These are phyloP conservation scores for Colletotrichum musicola DNA, from an alignment of 2,329 filamentous ascomycete genomes.

Conservation along the genomic window DNA sequence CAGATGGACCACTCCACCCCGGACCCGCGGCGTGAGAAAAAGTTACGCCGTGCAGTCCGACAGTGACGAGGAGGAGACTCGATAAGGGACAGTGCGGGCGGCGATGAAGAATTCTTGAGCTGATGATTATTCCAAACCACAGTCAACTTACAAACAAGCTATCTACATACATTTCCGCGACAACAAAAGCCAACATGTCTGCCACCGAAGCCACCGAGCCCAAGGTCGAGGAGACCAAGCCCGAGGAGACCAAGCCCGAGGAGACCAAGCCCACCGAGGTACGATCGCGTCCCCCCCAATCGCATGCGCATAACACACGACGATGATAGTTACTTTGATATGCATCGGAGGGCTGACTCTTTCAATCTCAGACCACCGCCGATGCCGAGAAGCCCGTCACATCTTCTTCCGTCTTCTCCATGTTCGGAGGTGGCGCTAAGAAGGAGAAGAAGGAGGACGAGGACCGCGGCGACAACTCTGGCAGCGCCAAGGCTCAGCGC, in stretches of 20 bases:
- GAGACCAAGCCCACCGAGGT: slow-evolving; percentile 50
- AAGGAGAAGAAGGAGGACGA: slow-evolving; percentile 94
- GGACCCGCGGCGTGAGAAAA: slow-evolving; percentile 68
- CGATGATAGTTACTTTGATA: not conserved
- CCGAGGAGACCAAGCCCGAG: slow-evolving; percentile 49
- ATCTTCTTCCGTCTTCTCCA: slow-evolving; percentile 86
- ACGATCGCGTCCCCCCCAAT: slow-evolving; percentile 26
- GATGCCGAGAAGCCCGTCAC: slow-evolving; percentile 59
- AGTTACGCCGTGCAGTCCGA: slow-evolving; percentile 71
- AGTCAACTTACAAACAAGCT: slow-evolving; percentile 25
- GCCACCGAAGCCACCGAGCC: slow-evolving; percentile 64
- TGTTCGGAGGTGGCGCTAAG: slow-evolving; percentile 98
- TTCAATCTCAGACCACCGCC: slow-evolving; percentile 33
- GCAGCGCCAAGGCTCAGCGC: slow-evolving; percentile 85
- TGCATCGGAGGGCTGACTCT: slow-evolving; percentile 14
- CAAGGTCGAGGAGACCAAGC: slow-evolving; percentile 65
- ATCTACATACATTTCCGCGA: not conserved
- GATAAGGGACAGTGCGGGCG: slow-evolving; percentile 35
- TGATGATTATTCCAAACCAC: slow-evolving; percentile 24
- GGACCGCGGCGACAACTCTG: slow-evolving; percentile 87
- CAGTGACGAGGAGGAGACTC: slow-evolving; percentile 57
- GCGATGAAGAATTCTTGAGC: slow-evolving; percentile 24
- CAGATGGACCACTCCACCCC: slow-evolving; percentile 59
- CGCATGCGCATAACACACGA: slow-evolving; percentile 4
- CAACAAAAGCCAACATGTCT: slow-evolving; percentile 56